Conservation (phyloP, 257 asterid genomes). For the Ilex aquifolium region DNA sequence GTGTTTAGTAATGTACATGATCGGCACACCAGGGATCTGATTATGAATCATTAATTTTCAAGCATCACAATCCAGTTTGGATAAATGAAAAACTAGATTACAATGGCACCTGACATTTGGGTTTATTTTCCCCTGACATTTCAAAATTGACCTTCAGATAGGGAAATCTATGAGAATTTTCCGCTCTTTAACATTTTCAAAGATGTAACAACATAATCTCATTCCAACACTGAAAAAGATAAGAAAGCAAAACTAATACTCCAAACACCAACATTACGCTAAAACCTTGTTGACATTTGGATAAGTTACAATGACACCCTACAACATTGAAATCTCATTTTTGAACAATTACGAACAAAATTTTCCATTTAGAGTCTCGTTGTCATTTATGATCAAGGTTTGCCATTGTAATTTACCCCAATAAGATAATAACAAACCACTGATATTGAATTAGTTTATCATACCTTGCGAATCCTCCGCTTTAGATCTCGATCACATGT, state of each 20-base stretch:
- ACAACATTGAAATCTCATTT: no score
- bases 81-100: neutral
- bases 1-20: slow-evolving; percentile 83
- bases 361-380: neutral
- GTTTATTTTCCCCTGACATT: no score
- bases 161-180: no score
- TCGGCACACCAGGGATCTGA: slow-evolving; percentile 93
- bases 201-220: no score
- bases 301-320: no score
- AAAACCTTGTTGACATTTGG: no score
- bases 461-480: slow-evolving; percentile 92
- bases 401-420: neutral
- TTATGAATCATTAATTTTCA: slow-evolving; percentile 10
- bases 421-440: neutral
- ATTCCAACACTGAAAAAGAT: no score
- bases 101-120: no score
- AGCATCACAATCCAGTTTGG: neutral
- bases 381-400: neutral
- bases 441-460: neutral
- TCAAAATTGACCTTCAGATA: no score
- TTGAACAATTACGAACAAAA: no score
- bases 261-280: no score
- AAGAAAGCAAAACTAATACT: neutral
- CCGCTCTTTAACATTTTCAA: no score
- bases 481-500: slow-evolving; percentile 96